phyloP scores from a whole-genome alignment of 768 basidiomycete species.

The Chlorophyllum brunneum region DNA sequence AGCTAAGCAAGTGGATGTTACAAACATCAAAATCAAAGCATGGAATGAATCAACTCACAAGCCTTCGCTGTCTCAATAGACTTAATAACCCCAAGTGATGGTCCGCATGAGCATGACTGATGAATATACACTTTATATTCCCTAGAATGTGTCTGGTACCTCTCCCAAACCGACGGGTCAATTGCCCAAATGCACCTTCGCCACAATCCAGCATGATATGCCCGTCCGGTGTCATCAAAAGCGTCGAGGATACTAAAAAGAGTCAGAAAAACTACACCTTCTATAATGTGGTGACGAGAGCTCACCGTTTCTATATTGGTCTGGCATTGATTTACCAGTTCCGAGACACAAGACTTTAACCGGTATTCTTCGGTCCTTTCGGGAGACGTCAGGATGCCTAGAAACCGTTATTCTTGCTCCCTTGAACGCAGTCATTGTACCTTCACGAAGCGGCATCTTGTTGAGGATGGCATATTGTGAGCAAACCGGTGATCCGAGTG shows the following conservation, averaged over 20 bases:
- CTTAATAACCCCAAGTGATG: slow-evolving; percentile 83
- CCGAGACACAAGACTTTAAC: slow-evolving; percentile 76
- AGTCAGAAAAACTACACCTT: too few relatives aligned
- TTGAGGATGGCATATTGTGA: not conserved
- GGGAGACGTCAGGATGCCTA: slow-evolving; percentile 19
- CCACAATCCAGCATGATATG: slow-evolving; percentile 82
- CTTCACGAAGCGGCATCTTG: not conserved
- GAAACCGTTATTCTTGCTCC: not conserved
- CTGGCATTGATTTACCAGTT: slow-evolving; percentile 84
- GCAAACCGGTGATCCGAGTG: not conserved
- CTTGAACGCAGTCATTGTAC: not conserved
- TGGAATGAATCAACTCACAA: too few relatives aligned
- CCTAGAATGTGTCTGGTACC: slow-evolving; percentile 55
- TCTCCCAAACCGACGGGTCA: slow-evolving; percentile 72
- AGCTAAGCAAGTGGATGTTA: slow-evolving; percentile 58
- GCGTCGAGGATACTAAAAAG: slow-evolving; percentile 66
- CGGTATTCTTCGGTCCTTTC: slow-evolving; percentile 11
- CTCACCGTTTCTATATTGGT: slow-evolving; percentile 69
- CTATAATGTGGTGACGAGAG: not conserved
- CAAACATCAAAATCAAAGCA: too few relatives aligned
- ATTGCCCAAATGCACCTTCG: slow-evolving; percentile 90
- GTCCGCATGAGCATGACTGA: slow-evolving; percentile 90
- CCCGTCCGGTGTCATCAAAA: slow-evolving; percentile 73
- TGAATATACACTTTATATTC: slow-evolving; percentile 71
- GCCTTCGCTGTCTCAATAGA: slow-evolving; percentile 64